Evolutionary conservation across 345 rosid genomes (phyloP), one percentile per base, ranked within the genome.

Genomic region (Lepidium sativum): DNA sequence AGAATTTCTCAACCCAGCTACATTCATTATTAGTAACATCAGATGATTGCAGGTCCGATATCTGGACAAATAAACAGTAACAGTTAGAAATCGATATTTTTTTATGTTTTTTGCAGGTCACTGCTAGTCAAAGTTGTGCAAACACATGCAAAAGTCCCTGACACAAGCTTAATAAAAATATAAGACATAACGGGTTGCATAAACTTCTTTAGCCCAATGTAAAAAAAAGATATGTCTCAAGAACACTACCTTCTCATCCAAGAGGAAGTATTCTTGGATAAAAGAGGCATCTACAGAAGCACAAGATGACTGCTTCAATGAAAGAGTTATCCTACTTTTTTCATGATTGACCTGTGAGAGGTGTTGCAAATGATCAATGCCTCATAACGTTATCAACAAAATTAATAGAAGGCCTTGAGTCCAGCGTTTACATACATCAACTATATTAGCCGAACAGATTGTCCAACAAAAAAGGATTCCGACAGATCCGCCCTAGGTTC

Each of bases 261-360:
- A 45, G 41, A 72, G 73, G 78, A 89, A 94, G 75, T 80, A 90
- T 54, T 75, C 90, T 75, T 83, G 81, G 64, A 94, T 77, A 63
- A 90, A 90, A 45, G 91, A 83, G 51, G 89, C 88, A 78, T 94
- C 92, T 18, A 82, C 74, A 6, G 96, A 94, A 52, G 84, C 81
- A 77, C 99, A 94, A 75, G 70, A 76, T 44, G 99, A 87, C 76
- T 94, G 97, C 82, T 83, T 90, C 80, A 94, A 64, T 27, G 91
- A 87, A 70, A 94, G 45, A 35, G 92, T 94, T 70, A 90, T 63
- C 83, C 90, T 86, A 61, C 78, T 78, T 35, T 83, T 74, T 71
- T 84, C 96, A 65, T 60, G 78, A 72, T 77, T 81, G 52, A 87
- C 94, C 99, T 94, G 74, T 60, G 75, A 80, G 54, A 43, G 9